Percentiles rank a stretch among this genome's conserved stretches.
These are phyloP conservation scores for Capsicum baccatum DNA, from an alignment of 257 asterid genomes.

Conservation along the genomic window DNA sequence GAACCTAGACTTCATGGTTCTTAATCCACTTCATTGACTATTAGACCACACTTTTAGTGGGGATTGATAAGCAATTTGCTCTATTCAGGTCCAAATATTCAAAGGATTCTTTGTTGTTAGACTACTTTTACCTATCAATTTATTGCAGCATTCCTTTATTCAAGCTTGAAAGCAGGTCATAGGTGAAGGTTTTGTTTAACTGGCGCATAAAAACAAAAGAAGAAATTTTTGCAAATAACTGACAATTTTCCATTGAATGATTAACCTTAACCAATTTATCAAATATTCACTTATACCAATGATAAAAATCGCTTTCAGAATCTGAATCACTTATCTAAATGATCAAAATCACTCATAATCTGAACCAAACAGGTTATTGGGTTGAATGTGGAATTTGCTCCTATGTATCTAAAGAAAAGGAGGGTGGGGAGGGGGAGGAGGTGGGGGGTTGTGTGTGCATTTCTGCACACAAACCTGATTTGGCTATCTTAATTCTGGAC, in stretches of 20 bases:
- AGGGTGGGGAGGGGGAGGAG: too few relatives aligned
- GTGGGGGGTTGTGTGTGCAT: too few relatives aligned
- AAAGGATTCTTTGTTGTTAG: constrained; percentile 12
- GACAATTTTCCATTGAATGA: not conserved
- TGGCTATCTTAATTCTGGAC: not conserved
- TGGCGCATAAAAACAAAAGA: not conserved
- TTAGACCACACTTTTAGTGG: not conserved
- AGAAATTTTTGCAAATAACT: not conserved
- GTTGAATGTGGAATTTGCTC: not conserved
- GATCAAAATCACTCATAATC: not conserved
- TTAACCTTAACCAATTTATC: not conserved
- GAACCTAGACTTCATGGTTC: too few relatives aligned
- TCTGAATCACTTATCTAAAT: not conserved
- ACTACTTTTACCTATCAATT: not conserved
- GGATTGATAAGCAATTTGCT: not conserved
- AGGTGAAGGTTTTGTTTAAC: not conserved
- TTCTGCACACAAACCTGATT: not conserved
- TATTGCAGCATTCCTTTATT: not conserved
- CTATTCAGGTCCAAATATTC: not conserved
- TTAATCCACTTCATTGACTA: too few relatives aligned
- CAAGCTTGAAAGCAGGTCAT: not conserved
- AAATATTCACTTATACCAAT: not conserved
- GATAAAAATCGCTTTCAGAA: not conserved
- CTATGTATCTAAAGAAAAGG: too few relatives aligned
- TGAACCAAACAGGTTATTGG: not conserved